A percentile compares a stretch with the other conserved stretches of the same genome.
Conservation (phyloP, 352 stramenopile genomes). For the Thraustotheca clavata region DNA sequence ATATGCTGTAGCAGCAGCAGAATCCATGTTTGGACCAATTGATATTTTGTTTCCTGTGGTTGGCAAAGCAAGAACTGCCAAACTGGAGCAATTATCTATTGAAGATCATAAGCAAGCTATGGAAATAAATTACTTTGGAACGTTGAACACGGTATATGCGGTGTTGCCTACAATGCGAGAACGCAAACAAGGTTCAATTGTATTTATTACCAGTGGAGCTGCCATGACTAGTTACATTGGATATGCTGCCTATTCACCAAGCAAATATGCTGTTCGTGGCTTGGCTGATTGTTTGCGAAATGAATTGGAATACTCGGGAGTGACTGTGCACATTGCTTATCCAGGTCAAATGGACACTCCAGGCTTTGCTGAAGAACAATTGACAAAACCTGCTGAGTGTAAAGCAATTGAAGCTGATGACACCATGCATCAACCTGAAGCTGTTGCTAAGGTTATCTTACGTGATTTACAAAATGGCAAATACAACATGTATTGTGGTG, state of each 20-base stretch:
- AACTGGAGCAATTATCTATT: not conserved
- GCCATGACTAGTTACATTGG: constrained; percentile 18
- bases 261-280: constrained; percentile 21
- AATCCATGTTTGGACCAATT: not conserved
- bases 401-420: constrained; percentile 23
- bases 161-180: constrained; percentile 4
- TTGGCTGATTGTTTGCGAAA: constrained; percentile 18
- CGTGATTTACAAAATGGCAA: not conserved
- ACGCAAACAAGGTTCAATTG: not conserved
- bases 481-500: constrained; percentile 21
- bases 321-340: constrained; percentile 21
- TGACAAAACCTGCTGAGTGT: constrained; percentile 9
- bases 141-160: constrained; percentile 12
- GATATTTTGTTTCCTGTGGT: constrained; percentile 9
- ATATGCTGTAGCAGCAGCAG: not conserved
- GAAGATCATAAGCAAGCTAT: constrained; percentile 6
- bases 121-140: constrained; percentile 24
- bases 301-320: not conserved
- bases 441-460: constrained; percentile 18
- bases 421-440: constrained; percentile 12
- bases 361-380: constrained; percentile 14
- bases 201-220: constrained; percentile 10
- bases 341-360: constrained; percentile 21
- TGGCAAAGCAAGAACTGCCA: not conserved
- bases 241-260: constrained; percentile 22